These are phyloP conservation scores for Coniochaeta prunicola DNA, from an alignment of 2,329 filamentous ascomycete genomes.

Conservation along the genomic window DNA sequence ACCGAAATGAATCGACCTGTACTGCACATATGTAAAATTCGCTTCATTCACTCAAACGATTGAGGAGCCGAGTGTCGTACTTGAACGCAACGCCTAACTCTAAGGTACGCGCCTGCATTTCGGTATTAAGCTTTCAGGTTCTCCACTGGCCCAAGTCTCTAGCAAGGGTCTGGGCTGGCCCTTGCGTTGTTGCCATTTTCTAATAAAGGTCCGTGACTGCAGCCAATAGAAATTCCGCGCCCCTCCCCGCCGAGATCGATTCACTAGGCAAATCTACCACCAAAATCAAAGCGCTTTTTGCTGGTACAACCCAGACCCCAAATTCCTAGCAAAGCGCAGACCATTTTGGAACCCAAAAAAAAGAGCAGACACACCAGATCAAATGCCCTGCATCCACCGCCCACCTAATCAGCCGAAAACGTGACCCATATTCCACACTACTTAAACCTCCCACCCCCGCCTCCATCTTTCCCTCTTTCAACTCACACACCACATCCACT, in stretches of 20 bases:
- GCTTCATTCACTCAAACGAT: too few species aligned
- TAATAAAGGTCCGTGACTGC: not conserved
- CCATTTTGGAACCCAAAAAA: constrained; percentile 18
- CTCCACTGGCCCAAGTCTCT: too few species aligned
- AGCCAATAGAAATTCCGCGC: constrained; percentile 19
- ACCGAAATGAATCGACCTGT: too few species aligned
- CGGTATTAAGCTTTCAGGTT: too few species aligned
- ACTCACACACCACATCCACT: constrained; percentile 21
- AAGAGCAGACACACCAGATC: constrained; percentile 15
- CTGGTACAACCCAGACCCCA: constrained; percentile 15
- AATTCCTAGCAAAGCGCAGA: constrained; percentile 17
- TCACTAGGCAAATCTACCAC: constrained; percentile 11
- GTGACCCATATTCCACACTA: constrained; percentile 20
- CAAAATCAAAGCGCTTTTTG: constrained; percentile 15
- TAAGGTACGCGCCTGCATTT: too few species aligned
- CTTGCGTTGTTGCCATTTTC: constrained; percentile 11
- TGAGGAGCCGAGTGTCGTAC: too few species aligned
- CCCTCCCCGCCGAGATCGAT: constrained; percentile 3
- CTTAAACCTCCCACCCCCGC: constrained; percentile 36
- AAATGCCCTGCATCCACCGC: constrained; percentile 10
- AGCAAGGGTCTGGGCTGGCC: constrained; percentile 8
- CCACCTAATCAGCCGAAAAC: constrained; percentile 27
- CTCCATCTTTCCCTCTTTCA: constrained; percentile 28
- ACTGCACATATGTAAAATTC: too few species aligned
- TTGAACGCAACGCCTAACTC: too few species aligned